Base-by-base conservation (phyloP, 371 early-diverging fungal species). In the Apophysomyces elegans region DNA sequence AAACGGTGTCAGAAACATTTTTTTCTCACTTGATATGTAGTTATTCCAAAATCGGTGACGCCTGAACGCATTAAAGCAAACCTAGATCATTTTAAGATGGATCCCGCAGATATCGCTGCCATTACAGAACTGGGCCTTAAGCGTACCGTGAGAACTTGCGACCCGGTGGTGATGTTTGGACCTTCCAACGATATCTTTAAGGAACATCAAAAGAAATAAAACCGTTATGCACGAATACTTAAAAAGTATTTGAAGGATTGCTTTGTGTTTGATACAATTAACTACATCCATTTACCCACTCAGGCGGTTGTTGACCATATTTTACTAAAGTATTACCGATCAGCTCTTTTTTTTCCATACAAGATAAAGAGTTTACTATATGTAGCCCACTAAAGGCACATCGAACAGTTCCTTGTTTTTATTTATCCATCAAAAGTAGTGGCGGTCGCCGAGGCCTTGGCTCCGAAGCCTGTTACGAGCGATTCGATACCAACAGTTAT, bases 21-120 rank as follows among this genome's bases (percentile, higher is more conserved):
- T 61, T 54, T 50, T 81, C 79, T 26, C 63, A 67, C 56, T 26
- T 26, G 26, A 26, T 26, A 26, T 26, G 21, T 41, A 57, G 88
- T 84, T 12, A 85, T 88, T 61, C 88, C 89, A 58, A 88, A 88
- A 69, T 84, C 85, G 18, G 79, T 76, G 4, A 82, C 72, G 36
- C 75, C 81, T 21, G 70, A 67, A 37, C 80, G 88, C 64, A 75
- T 83, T 58, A 64, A 72, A 38, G 77, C 75, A 37, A 87, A 87
- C 65, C 68, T 82, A 36, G 59, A 74, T 18, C 56, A 65, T 32
- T 70, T 79, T 62, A 63, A 75, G 46, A 69, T 81, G 63, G 73
- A 69, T 18, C 58, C 67, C 8, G 79, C 71, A 38, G 81, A 79
- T 47, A 66, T 78, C 11, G 74, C 74, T 6, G 57, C 41, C 3